Evolutionary conservation across 2,329 filamentous ascomycete species (phyloP).

Genomic region (Stemphylium beticola): DNA sequence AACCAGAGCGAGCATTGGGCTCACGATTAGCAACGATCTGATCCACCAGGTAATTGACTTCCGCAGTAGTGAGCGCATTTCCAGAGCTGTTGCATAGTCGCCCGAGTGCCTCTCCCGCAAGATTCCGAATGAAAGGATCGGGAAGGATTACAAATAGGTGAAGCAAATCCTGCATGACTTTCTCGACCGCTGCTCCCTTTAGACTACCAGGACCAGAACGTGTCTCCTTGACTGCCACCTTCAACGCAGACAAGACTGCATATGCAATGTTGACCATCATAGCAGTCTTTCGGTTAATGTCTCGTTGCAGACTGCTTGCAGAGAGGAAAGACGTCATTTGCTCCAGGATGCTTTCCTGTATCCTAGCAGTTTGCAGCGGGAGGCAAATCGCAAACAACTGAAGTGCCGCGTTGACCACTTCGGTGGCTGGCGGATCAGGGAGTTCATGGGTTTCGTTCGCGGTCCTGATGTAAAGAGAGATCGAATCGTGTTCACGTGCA

Average conservation of each 20-base stretch:
- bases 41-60: constrained; percentile 91
- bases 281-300: constrained; percentile 85
- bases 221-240: constrained; percentile 84
- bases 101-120: constrained; percentile 85
- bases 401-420: constrained; percentile 93
- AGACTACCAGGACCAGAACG: constrained; percentile 74
- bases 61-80: constrained; percentile 84
- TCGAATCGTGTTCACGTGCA: constrained; percentile 87
- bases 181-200: constrained; percentile 77
- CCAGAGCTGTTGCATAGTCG: constrained; percentile 84
- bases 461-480: constrained; percentile 73
- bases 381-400: constrained; percentile 91
- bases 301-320: constrained; percentile 78
- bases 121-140: constrained; percentile 83
- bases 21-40: constrained; percentile 94
- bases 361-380: constrained; percentile 84
- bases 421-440: constrained; percentile 84
- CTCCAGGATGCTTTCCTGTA: constrained; percentile 95
- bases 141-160: constrained; percentile 81
- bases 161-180: constrained; percentile 70
- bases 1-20: constrained; percentile 90
- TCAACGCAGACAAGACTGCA: constrained; percentile 78
- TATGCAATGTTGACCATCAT: constrained; percentile 89
- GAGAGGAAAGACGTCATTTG: constrained; percentile 91
- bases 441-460: constrained; percentile 56